Evolutionary conservation across 2,329 filamentous ascomycete species (phyloP).

Genomic region (Nothophoma quercina): DNA sequence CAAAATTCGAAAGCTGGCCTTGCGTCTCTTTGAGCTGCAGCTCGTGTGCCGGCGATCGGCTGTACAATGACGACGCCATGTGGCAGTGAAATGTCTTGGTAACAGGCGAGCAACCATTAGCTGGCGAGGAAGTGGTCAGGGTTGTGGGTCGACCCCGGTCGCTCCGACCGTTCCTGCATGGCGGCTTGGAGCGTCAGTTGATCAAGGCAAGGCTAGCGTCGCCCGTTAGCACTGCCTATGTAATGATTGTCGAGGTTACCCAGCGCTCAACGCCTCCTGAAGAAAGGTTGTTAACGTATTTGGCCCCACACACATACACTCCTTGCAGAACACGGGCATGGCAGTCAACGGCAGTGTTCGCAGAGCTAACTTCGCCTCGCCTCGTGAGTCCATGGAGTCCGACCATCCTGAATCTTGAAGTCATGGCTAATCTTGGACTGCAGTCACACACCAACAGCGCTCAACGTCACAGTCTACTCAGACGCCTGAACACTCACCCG

Average conservation of each 20-base stretch:
- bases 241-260: conserved; percentile 12
- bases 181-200: conserved; percentile 10
- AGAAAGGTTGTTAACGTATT: conserved; percentile 1
- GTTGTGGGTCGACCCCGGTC: conserved; percentile 9
- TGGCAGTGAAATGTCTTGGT: conserved; percentile 16
- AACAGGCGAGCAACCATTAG: conserved; percentile 24
- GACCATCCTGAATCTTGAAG: not conserved
- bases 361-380: conserved; percentile 29
- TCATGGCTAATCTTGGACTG: conserved; percentile 22
- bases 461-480: conserved; percentile 36
- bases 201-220: conserved; percentile 17
- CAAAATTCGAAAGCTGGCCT: not conserved
- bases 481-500: conserved; percentile 37
- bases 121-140: conserved; percentile 20
- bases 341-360: conserved; percentile 37
- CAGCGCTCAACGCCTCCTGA: conserved; percentile 19
- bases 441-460: conserved; percentile 33
- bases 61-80: conserved; percentile 14
- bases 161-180: conserved; percentile 17
- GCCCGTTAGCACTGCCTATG: conserved; percentile 7
- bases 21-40: conserved; percentile 5
- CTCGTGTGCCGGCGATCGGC: conserved; percentile 5
- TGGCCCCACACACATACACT: not conserved
- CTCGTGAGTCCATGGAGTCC: conserved; percentile 26
- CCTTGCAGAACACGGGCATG: conserved; percentile 22